Conservation (phyloP, 2,329 filamentous ascomycete species). For the Microsporum canis region DNA sequence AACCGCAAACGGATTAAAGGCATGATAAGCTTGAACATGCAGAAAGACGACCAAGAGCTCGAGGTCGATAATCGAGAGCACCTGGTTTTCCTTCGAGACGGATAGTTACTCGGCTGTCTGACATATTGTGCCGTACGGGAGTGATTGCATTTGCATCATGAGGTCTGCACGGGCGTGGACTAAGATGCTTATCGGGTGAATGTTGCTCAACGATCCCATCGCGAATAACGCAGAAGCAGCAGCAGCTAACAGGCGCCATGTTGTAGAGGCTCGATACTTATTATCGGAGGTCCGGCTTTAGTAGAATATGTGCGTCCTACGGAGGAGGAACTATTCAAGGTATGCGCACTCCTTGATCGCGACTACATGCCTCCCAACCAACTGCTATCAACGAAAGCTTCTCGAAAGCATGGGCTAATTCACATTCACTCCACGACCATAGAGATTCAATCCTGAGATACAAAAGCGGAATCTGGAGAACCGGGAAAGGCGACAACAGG, state of each 20-base stretch:
- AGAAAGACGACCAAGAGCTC: not conserved
- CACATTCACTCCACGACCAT: not conserved
- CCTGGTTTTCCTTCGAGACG: not conserved
- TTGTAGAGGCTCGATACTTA: conserved; percentile 56
- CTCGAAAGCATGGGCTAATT: not conserved
- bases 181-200: conserved; percentile 63
- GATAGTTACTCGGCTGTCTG: not conserved
- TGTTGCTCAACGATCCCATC: conserved; percentile 14
- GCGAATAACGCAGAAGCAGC: no score
- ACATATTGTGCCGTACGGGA: not conserved
- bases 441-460: conserved; percentile 89
- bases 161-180: conserved; percentile 36
- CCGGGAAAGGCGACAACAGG: conserved; percentile 62
- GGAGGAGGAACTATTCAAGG: conserved; percentile 79
- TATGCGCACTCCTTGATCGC: conserved; percentile 18
- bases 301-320: conserved; percentile 62
- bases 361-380: not conserved
- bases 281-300: conserved; percentile 74
- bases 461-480: conserved; percentile 76
- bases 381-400: no score
- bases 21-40: not conserved
- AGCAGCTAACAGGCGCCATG: conserved; percentile 4
- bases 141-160: not conserved
- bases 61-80: not conserved
- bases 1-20: not conserved